A percentile compares a stretch with the other conserved stretches of the same genome.
These are phyloP conservation scores for Paramecium biaurelia DNA, from an alignment of 73 alveolate genomes.

Conservation along the genomic window DNA sequence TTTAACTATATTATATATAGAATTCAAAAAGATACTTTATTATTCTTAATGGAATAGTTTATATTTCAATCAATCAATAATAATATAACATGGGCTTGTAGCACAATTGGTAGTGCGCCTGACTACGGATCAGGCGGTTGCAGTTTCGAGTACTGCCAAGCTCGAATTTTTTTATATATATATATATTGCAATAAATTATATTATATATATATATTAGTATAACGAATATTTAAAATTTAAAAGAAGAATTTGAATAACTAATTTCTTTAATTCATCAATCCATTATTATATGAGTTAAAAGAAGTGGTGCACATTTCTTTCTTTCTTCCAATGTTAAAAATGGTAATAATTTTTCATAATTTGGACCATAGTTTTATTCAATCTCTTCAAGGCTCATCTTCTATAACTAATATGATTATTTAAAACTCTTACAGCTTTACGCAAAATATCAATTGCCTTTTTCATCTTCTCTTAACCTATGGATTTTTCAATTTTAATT, in stretches of 20 bases:
- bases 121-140: slow-evolving; percentile 63
- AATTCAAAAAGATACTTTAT: neutral
- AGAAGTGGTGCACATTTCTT: neutral
- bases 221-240: neutral
- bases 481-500: neutral
- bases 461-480: slow-evolving; percentile 60
- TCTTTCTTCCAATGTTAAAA: slow-evolving; percentile 9
- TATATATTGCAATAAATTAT: too few species aligned
- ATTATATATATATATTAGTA: neutral
- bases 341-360: slow-evolving; percentile 12
- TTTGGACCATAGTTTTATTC: neutral
- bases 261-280: neutral
- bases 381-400: neutral
- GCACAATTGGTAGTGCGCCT: slow-evolving; percentile 63
- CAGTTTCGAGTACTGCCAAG: slow-evolving; percentile 64
- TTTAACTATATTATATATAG: neutral
- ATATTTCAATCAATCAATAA: neutral
- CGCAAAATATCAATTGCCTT: slow-evolving; percentile 46
- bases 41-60: neutral
- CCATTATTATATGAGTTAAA: neutral
- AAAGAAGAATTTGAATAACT: neutral
- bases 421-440: neutral
- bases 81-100: slow-evolving; percentile 45
- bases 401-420: neutral
- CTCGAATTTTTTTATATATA: slow-evolving; percentile 31